Percentiles rank a stretch among this genome's conserved stretches.
Conservation (phyloP, 192 early-diverging fungal species). For the Dissophora ornata region DNA sequence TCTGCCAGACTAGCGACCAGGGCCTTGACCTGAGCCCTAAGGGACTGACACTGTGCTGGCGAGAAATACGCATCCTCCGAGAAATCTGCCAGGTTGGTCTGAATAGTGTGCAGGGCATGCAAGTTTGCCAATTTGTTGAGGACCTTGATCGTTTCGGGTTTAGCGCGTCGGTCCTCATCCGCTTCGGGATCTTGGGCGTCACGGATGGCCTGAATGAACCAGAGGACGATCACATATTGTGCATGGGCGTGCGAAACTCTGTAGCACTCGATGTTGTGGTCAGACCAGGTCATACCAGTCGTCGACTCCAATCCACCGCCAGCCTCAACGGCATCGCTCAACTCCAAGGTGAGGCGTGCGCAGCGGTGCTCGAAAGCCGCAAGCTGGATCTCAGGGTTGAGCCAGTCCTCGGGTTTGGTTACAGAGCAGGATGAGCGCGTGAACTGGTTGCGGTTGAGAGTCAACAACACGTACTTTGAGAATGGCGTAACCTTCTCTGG, state of each 20-base stretch:
- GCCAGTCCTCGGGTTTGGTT: conserved; percentile 48
- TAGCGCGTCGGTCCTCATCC: conserved; percentile 24
- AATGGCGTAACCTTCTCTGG: conserved; percentile 44
- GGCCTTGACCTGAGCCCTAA: conserved; percentile 45
- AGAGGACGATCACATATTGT: conserved; percentile 62
- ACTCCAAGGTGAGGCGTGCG: conserved; percentile 55
- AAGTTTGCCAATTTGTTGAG: conserved; percentile 48
- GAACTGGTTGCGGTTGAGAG: conserved; percentile 10
- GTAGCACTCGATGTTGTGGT: conserved; percentile 61
- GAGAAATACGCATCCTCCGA: conserved; percentile 48
- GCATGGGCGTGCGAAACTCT: conserved; percentile 64
- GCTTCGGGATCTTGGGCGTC: conserved; percentile 30
- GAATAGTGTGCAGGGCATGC: conserved; percentile 52
- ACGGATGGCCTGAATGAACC: conserved; percentile 56
- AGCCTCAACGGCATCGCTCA: conserved; percentile 51
- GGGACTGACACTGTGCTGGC: conserved; percentile 26
- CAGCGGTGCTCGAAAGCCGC: conserved; percentile 64
- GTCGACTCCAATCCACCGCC: conserved; percentile 19
- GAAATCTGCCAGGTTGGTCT: conserved; percentile 52
- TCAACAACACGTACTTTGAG: conserved; percentile 39
- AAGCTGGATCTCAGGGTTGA: conserved; percentile 52
- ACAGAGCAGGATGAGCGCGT: conserved; percentile 31
- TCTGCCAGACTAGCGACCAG: conserved; percentile 66
- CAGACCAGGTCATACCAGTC: conserved; percentile 39
- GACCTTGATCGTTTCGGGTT: conserved; percentile 17